These are phyloP conservation scores for Groenewaldozyma auringiensis DNA, from an alignment of 1,139 yeast genomes.

Conservation along the genomic window DNA sequence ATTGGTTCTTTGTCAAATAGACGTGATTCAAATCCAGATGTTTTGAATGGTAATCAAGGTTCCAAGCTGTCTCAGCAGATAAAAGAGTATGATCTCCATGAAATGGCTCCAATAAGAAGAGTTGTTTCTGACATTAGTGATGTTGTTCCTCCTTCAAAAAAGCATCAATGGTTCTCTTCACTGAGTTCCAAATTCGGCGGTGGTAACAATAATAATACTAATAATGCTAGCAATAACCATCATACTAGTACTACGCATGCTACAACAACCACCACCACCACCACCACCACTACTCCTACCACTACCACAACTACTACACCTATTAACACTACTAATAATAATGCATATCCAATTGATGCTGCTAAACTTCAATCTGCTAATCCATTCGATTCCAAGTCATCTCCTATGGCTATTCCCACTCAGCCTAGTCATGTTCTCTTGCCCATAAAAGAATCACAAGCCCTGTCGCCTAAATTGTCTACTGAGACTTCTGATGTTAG, in stretches of 20 bases:
- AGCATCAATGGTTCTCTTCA: slow-evolving; percentile 1
- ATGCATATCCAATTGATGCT: no score
- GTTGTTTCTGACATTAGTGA: background rate
- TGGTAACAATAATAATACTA: background rate
- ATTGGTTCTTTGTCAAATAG: background rate
- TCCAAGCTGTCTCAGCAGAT: background rate
- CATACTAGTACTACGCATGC: background rate
- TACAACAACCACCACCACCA: background rate
- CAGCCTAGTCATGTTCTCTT: background rate
- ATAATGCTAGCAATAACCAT: background rate
- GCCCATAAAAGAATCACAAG: background rate
- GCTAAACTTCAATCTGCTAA: background rate
- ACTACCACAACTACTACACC: slow-evolving; percentile 1
- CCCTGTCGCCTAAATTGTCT: slow-evolving; percentile 2
- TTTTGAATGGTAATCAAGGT: no score
- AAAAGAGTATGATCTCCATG: background rate
- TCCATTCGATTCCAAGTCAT: background rate
- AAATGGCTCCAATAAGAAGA: background rate
- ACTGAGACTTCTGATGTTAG: background rate
- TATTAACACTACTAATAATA: background rate
- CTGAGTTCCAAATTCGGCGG: background rate
- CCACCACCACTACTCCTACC: background rate
- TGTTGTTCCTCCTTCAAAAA: background rate
- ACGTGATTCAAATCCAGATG: background rate
- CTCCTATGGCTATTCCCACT: slow-evolving; percentile 1